Evolutionary conservation across 768 basidiomycete genomes (phyloP).

Genomic region (Collybiopsis luxurians): DNA sequence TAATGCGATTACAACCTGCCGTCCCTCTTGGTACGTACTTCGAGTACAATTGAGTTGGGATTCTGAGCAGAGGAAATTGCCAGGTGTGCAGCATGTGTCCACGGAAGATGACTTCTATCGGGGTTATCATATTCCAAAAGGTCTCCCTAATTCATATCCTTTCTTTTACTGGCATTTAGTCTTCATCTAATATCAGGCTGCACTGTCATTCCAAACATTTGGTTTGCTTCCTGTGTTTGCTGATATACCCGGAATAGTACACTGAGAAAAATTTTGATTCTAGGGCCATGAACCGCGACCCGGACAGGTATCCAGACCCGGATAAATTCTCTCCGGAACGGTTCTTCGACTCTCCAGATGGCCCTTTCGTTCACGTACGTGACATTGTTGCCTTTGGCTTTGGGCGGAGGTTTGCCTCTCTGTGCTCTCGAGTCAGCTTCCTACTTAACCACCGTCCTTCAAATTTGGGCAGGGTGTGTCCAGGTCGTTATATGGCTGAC

Average conservation of each 20-base stretch:
- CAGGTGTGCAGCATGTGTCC: slow-evolving; percentile 11
- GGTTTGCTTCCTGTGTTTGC: not conserved
- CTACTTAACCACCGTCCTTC: too few relatives aligned
- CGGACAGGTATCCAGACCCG: slow-evolving; percentile 7
- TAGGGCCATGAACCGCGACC: slow-evolving; percentile 4
- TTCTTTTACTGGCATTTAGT: too few relatives aligned
- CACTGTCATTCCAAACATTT: slow-evolving; percentile 2
- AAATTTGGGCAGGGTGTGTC: slow-evolving; percentile 31
- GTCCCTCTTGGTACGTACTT: not conserved
- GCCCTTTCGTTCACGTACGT: not conserved
- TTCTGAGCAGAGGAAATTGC: not conserved
- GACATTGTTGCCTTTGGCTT: slow-evolving; percentile 1
- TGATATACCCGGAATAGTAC: not conserved
- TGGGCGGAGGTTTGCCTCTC: not conserved
- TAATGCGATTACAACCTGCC: not conserved
- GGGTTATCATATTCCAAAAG: slow-evolving; percentile 20
- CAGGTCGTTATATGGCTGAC: slow-evolving; percentile 32
- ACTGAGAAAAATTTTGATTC: not conserved
- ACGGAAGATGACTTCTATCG: slow-evolving; percentile 17
- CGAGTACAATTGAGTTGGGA: not conserved
- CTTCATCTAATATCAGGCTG: too few relatives aligned
- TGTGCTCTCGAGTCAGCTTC: not conserved
- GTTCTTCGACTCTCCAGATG: not conserved
- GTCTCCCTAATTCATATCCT: slow-evolving; percentile 11
- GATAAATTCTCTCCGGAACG: slow-evolving; percentile 17